These are phyloP conservation scores for Gossypium turneri DNA, from an alignment of 345 rosid species.

Conservation along the genomic window DNA sequence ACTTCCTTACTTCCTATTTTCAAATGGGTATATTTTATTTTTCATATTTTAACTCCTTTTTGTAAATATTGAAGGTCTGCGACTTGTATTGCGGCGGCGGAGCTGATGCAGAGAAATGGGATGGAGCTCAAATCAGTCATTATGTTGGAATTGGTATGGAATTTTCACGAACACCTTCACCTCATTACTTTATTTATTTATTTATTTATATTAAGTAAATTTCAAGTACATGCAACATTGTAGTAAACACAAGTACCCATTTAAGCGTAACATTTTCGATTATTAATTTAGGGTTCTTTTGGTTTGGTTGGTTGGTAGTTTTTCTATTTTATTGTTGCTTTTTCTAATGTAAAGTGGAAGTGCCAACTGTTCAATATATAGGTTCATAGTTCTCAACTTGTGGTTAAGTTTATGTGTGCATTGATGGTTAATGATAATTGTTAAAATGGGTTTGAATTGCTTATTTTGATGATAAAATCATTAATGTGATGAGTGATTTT, in stretches of 20 bases:
- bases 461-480: neutral
- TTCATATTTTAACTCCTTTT: neutral
- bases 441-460: neutral
- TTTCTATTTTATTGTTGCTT: neutral
- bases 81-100: conserved; percentile 84
- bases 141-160: conserved; percentile 74
- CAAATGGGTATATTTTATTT: conserved; percentile 11
- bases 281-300: neutral
- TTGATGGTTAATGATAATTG: neutral
- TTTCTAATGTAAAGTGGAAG: neutral
- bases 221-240: neutral
- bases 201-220: neutral
- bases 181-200: neutral
- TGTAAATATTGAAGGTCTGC: conserved; percentile 49
- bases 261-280: neutral
- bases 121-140: conserved; percentile 58
- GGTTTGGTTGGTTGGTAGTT: neutral
- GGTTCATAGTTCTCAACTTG: neutral
- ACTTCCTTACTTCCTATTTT: neutral
- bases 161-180: neutral
- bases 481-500: neutral
- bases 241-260: neutral
- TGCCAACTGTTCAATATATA: neutral
- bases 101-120: conserved; percentile 73
- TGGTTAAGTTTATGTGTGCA: neutral